These are phyloP conservation scores for Grosmannia clavigera DNA, from an alignment of 2,329 filamentous ascomycete species.

Conservation along the genomic window DNA sequence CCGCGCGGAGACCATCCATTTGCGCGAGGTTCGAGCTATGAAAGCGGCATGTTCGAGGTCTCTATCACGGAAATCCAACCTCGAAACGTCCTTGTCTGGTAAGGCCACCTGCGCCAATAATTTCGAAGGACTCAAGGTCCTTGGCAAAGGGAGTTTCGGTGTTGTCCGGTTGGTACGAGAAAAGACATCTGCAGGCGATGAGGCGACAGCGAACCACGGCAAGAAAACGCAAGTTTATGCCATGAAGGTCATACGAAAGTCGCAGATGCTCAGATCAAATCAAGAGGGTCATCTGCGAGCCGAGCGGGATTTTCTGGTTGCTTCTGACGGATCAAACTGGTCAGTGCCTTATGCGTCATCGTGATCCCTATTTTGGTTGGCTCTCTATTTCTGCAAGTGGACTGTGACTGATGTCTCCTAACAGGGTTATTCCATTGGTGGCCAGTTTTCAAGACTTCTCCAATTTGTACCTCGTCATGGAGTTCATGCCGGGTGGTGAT, in stretches of 20 bases:
- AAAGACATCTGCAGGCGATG: slow-evolving; percentile 20
- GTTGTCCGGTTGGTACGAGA: slow-evolving; percentile 78
- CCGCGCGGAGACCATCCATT: slow-evolving; percentile 56
- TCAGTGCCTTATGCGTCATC: slow-evolving; percentile 19
- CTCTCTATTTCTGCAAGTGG: neutral
- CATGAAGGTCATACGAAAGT: slow-evolving; percentile 96
- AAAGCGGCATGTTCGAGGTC: slow-evolving; percentile 31
- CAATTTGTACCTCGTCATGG: slow-evolving; percentile 89
- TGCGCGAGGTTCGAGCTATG: slow-evolving; percentile 60
- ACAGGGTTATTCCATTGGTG: slow-evolving; percentile 72
- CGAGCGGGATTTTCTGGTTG: slow-evolving; percentile 83
- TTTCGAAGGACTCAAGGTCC: slow-evolving; percentile 71
- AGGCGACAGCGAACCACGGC: neutral
- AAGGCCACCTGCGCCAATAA: slow-evolving; percentile 25
- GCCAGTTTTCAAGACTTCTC: slow-evolving; percentile 78
- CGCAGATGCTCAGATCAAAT: slow-evolving; percentile 77
- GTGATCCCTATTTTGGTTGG: neutral
- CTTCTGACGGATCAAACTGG: slow-evolving; percentile 78
- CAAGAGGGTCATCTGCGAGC: slow-evolving; percentile 89
- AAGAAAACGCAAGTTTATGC: slow-evolving; percentile 57
- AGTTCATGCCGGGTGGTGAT: slow-evolving; percentile 95
- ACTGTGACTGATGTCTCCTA: neutral
- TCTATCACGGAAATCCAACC: neutral
- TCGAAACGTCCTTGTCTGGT: neutral
- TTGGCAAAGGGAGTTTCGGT: slow-evolving; percentile 92